phyloP scores from a whole-genome alignment of 805 yeast species.

The Pichia nakasei region DNA sequence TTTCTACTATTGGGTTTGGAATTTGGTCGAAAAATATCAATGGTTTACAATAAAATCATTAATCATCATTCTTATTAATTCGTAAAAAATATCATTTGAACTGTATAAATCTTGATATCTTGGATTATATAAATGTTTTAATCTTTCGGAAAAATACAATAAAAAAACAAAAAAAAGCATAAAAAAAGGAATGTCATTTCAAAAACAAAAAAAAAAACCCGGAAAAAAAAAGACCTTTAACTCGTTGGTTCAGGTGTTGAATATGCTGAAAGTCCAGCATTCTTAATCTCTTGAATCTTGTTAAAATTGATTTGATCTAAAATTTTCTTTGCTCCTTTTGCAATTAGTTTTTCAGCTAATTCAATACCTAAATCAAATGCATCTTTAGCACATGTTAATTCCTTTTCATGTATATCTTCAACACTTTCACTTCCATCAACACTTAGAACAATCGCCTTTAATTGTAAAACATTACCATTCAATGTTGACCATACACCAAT shows the following conservation, averaged over 20 bases:
- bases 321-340: slow-evolving; percentile 74
- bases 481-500: slow-evolving; percentile 73
- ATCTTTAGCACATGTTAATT: slow-evolving; percentile 39
- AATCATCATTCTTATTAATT: no score
- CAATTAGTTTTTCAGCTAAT: slow-evolving; percentile 59
- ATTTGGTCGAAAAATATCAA: slow-evolving; percentile 4
- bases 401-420: slow-evolving; percentile 38
- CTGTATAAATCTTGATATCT: no score
- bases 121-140: no score
- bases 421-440: slow-evolving; percentile 74
- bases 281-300: slow-evolving; percentile 40
- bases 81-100: no score
- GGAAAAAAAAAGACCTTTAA: no score
- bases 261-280: slow-evolving; percentile 22
- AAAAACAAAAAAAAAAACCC: no score
- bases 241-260: background rate
- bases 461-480: slow-evolving; percentile 32
- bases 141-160: no score
- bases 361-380: slow-evolving; percentile 62
- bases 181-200: no score
- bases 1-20: slow-evolving; percentile 1
- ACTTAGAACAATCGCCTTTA: slow-evolving; percentile 70
- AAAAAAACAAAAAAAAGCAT: no score
- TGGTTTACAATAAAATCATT: no score
- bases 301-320: slow-evolving; percentile 72